Evolutionary conservation across 2,329 filamentous ascomycete genomes (phyloP).

Genomic region (Cadophora sp.): DNA sequence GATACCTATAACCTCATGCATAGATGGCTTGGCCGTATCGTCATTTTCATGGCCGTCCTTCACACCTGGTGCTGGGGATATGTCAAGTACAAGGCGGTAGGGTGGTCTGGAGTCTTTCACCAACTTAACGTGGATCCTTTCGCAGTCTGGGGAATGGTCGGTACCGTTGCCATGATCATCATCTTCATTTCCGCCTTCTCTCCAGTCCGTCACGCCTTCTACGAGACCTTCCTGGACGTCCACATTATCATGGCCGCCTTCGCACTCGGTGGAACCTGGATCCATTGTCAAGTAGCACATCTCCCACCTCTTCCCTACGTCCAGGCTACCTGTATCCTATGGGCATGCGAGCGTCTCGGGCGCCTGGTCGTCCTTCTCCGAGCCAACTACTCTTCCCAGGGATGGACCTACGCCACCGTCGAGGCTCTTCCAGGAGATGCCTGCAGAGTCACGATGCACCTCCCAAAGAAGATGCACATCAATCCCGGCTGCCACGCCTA

Average conservation of each 20-base stretch:
- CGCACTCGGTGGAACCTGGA: constrained; percentile 74
- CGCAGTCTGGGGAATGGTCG: constrained; percentile 68
- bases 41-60: constrained; percentile 71
- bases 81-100: constrained; percentile 71
- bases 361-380: constrained; percentile 70
- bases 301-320: constrained; percentile 76
- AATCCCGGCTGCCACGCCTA: constrained; percentile 78
- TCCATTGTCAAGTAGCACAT: constrained; percentile 75
- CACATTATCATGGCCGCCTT: constrained; percentile 80
- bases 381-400: constrained; percentile 61
- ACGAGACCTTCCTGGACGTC: constrained; percentile 91
- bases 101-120: constrained; percentile 63
- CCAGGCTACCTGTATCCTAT: constrained; percentile 75
- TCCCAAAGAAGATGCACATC: constrained; percentile 71
- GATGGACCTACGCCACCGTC: constrained; percentile 69
- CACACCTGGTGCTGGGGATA: constrained; percentile 78
- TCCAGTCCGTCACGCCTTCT: constrained; percentile 89
- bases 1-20: constrained; percentile 95
- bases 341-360: constrained; percentile 72
- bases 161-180: constrained; percentile 65
- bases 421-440: constrained; percentile 74
- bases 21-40: constrained; percentile 80
- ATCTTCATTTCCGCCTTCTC: constrained; percentile 76
- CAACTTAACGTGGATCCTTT: constrained; percentile 66
- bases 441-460: constrained; percentile 71